phyloP scores from a whole-genome alignment of 192 early-diverging fungal genomes.

The Coemansia sp. region DNA sequence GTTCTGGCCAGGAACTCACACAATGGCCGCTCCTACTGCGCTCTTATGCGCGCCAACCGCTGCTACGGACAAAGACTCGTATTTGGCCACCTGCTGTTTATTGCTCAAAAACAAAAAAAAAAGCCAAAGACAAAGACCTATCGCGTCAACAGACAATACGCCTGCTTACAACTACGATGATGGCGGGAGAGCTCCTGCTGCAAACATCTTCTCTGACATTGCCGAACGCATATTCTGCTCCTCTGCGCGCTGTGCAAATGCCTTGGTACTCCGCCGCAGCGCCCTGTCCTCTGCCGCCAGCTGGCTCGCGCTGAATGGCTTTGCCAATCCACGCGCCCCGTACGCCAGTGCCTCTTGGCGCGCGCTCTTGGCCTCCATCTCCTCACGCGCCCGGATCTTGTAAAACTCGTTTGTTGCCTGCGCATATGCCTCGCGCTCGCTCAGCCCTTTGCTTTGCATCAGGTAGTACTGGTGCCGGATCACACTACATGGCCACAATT shows the following conservation, averaged over 20 bases:
- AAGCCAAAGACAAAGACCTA: conserved; percentile 8
- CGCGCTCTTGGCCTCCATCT: conserved; percentile 67
- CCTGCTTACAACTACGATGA: neutral
- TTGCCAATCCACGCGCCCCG: conserved; percentile 46
- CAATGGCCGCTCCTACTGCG: neutral
- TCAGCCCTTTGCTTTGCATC: conserved; percentile 63
- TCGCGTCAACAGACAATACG: neutral
- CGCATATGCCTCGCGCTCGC: conserved; percentile 78
- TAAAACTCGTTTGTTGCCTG: conserved; percentile 82
- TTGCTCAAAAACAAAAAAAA: neutral
- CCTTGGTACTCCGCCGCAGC: conserved; percentile 23
- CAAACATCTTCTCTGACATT: conserved; percentile 45
- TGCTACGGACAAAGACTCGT: conserved; percentile 4
- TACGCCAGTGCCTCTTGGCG: conserved; percentile 58
- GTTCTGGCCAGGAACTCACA: neutral
- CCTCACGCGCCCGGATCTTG: conserved; percentile 73
- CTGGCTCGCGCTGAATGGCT: conserved; percentile 48
- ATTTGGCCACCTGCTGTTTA: conserved; percentile 1
- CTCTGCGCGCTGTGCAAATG: conserved; percentile 28
- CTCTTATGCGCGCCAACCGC: neutral
- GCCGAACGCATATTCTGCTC: conserved; percentile 34
- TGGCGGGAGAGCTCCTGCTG: neutral
- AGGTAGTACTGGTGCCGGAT: conserved; percentile 83
- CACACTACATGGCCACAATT: conserved; percentile 57
- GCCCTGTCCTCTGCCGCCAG: conserved; percentile 24